Conservation (phyloP, 345 rosid species). For the Eucalyptus curtisii region DNA sequence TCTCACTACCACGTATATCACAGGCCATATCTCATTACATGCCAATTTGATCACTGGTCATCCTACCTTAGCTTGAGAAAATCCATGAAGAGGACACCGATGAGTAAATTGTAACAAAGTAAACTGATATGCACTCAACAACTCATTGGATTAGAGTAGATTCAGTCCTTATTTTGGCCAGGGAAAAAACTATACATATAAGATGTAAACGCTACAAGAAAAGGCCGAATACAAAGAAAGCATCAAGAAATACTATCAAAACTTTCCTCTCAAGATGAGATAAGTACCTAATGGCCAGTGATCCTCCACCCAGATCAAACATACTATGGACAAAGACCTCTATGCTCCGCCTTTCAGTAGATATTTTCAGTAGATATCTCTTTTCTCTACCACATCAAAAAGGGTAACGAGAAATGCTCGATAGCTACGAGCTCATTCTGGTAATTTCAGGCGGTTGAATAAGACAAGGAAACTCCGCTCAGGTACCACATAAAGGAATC, state of each 20-base stretch:
- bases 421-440: conserved; percentile 20
- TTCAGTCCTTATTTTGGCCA: neutral
- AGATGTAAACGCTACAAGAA: neutral
- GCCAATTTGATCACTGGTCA: neutral
- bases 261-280: neutral
- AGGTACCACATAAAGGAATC: conserved; percentile 73
- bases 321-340: neutral
- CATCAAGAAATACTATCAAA: neutral
- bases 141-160: neutral
- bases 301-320: neutral
- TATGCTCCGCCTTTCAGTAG: neutral
- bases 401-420: neutral
- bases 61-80: neutral
- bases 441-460: conserved; percentile 77
- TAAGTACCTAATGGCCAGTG: neutral
- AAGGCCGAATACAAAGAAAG: neutral
- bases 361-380: neutral
- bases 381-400: neutral
- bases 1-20: neutral
- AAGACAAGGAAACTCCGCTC: conserved; percentile 88
- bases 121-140: neutral
- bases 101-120: neutral
- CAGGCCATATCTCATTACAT: neutral
- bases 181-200: neutral
- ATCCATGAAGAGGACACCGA: neutral